Base-by-base conservation (phyloP, 73 alveolate genomes). In the Paramecium caudatum region DNA sequence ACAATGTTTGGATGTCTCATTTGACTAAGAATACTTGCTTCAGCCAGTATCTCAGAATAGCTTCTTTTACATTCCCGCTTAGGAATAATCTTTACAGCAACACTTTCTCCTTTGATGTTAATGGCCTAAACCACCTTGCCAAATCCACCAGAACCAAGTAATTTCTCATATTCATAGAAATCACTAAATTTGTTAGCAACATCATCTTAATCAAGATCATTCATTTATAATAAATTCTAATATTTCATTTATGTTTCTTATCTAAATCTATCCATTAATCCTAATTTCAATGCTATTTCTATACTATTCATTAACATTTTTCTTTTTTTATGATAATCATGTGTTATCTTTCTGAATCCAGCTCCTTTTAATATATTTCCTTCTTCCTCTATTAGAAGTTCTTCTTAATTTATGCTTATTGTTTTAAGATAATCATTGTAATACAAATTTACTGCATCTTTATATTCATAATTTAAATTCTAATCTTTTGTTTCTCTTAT, bases 1-100 rank as follows among this genome's bases (percentile, higher is more conserved):
- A 90, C 94, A 43, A 90, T 90, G 45, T 90, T 90, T 9, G 93
- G 91, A 90, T 90, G 94, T 15, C 33, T 78, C 78, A 90, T 46
- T 4, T 50, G 2, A 9, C 47, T 12, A 1, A 90, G 43, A 33
- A 90, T 81, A 5, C 37, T 9, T 4, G 91, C 91, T 78, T 88
- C 93, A 2, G 49, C 15, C 39, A 83, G 41, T n/a, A 88, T 34
- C 19, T 61, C 65, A 3, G 61, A 34, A 17, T 50, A 55, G 5
- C 46, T 55, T 55, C 80, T 41, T 45, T 65, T 62, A 27, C 34
- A 88, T 13, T 61, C 70, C 19, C 83, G 34, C 27, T 88, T 88
- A 5, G 80, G 84, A 27, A 88, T 82, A 15, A 88, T 81, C 61
- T 74, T 74, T 6, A 74, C 88, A 8, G 88, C 88, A 10, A 74